Base-by-base conservation (phyloP, 495 filamentous ascomycete species). In the Darksidea phi region DNA sequence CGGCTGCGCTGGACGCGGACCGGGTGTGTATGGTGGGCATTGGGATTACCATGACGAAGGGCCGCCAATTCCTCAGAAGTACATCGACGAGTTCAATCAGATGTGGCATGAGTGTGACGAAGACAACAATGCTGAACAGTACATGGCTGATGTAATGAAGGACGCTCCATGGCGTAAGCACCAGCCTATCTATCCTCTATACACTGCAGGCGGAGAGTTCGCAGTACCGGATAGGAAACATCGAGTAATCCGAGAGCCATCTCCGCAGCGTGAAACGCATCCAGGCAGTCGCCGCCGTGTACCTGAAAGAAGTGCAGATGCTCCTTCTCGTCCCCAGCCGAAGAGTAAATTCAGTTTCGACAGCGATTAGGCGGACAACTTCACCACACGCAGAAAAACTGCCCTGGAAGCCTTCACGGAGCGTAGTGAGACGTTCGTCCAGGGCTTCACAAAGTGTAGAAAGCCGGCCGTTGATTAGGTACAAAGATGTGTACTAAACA, bases 1-100 rank as follows among this genome's bases (percentile, higher is more conserved):
- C 28, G n/a, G 23, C 32, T 32, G 10, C 41, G 41, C 15, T 13
- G 18, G 15, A 6, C 15, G 41, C 15, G 18, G 13, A 13, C 41
- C 13, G 18, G 3, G 3, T 15, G 15, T 13, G 18, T 43, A 47
- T 57, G 20, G 17, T 18, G 7, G 13, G 26, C 13, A 38, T 6
- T 23, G 12, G 12, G 28, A 28, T 10, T 50, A 41, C 36, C 17
- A 21, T 18, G 32, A 54, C 20, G 34, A 20, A 3, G 51, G 51
- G 7, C 3, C 2, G 17, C 3, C 15, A 7, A 62, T 62, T 28
- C 48, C 58, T 7, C 12, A 54, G 17, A 38, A 37, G 17, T 52
- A 52, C 25, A 20, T 61, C 38, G 37, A 61, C n/a, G 58, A 61
- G 41, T 54, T 47, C 45, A 47, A 54, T 18, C 24, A 37, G 10